Percentiles rank a stretch among this genome's conserved stretches.
These are phyloP conservation scores for Phoenix dactylifera DNA, from an alignment of 176 grass and related monocot genomes.

Conservation along the genomic window DNA sequence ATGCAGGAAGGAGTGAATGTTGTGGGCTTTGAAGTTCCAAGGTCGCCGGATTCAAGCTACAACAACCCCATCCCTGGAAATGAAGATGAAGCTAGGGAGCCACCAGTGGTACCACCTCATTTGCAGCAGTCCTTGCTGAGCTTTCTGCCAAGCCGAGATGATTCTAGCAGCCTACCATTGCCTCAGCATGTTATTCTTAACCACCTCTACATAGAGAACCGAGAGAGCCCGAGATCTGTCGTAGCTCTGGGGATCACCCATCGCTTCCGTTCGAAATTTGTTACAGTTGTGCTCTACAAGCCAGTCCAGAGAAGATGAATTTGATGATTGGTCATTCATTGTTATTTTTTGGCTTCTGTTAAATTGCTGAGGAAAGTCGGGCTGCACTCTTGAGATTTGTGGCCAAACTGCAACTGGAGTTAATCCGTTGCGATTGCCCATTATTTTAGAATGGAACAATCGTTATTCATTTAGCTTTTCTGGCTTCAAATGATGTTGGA, in stretches of 20 bases:
- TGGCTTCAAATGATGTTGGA: no score
- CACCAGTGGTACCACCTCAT: constrained; percentile 15
- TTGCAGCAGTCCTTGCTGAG: constrained; percentile 11
- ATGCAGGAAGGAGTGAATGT: constrained; percentile 20
- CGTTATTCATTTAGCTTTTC: no score
- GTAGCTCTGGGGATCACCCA: constrained; percentile 20
- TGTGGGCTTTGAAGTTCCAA: constrained; percentile 18
- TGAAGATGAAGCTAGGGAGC: constrained; percentile 24
- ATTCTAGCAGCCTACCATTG: neutral
- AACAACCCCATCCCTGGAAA: constrained; percentile 15
- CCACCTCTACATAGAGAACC: constrained; percentile 25
- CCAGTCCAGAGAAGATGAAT: constrained; percentile 24
- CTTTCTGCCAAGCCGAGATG: constrained; percentile 9
- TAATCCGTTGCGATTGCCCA: no score
- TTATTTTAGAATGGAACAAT: no score
- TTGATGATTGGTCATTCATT: neutral
- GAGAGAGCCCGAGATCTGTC: constrained; percentile 13
- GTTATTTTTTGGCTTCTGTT: no score
- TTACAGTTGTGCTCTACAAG: constrained; percentile 30
- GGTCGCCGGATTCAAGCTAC: constrained; percentile 23
- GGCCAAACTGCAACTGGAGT: no score
- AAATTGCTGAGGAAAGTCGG: no score
- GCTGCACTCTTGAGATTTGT: no score
- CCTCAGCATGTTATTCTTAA: constrained; percentile 20
- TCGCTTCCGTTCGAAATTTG: constrained; percentile 17